Percentiles rank a stretch among this genome's conserved stretches.
Conservation (phyloP, 2,329 filamentous ascomycete species). For the Penicillium sp. region DNA sequence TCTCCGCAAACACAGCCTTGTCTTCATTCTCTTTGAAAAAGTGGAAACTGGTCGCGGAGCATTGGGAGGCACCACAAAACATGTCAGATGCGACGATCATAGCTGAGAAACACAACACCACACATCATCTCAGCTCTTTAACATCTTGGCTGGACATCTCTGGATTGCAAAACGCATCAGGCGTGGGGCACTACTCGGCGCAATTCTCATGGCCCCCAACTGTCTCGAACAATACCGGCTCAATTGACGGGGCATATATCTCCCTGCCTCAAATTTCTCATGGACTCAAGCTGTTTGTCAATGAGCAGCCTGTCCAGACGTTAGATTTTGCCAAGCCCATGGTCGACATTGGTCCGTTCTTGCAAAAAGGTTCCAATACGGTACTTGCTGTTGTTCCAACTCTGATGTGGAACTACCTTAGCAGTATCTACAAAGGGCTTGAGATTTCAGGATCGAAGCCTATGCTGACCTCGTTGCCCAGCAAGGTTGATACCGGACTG, state of each 20-base stretch:
- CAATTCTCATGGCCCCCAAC: conserved; percentile 1
- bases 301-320: neutral
- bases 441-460: conserved; percentile 7
- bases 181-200: neutral
- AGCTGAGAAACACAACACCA: conserved; percentile 5
- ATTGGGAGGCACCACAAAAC: conserved; percentile 44
- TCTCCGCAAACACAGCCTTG: conserved; percentile 16
- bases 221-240: neutral
- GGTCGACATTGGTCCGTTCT: conserved; percentile 4
- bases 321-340: neutral
- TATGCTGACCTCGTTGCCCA: conserved; percentile 1
- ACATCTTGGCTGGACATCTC: conserved; percentile 41
- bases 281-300: conserved; percentile 2
- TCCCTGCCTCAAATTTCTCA: conserved; percentile 3
- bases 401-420: conserved; percentile 8
- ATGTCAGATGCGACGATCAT: conserved; percentile 26
- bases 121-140: conserved; percentile 24
- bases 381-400: conserved; percentile 5
- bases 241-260: neutral
- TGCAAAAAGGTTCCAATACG: conserved; percentile 1
- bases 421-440: conserved; percentile 2
- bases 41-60: conserved; percentile 45
- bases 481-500: conserved; percentile 5
- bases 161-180: conserved; percentile 29
- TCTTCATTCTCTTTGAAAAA: conserved; percentile 25